These are phyloP conservation scores for Tricholoma bakamatsutake DNA, from an alignment of 768 basidiomycete genomes.

Conservation along the genomic window DNA sequence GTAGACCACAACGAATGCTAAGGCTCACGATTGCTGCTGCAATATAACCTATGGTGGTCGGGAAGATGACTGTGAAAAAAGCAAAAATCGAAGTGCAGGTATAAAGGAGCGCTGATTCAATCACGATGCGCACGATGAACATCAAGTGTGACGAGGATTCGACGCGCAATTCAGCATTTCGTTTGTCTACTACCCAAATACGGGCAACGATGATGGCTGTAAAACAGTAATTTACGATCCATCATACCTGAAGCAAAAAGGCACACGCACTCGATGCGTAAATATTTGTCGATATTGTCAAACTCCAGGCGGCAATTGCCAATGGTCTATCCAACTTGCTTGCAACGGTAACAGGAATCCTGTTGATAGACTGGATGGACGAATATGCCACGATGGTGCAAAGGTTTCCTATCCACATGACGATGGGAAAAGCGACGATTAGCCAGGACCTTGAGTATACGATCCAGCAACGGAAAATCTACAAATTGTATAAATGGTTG, in stretches of 20 bases:
- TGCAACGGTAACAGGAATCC: neutral
- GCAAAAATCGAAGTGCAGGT: neutral
- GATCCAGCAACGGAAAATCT: conserved; percentile 20
- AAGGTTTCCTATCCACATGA: conserved; percentile 10
- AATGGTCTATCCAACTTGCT: neutral
- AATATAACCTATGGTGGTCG: neutral
- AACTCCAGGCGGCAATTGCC: conserved; percentile 9
- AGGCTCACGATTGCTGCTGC: neutral
- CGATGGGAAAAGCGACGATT: conserved; percentile 9
- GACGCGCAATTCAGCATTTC: neutral
- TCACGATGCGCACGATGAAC: neutral
- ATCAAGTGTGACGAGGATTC: neutral
- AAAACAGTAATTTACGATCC: neutral
- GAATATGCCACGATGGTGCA: neutral
- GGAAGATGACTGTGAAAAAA: neutral
- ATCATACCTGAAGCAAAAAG: neutral
- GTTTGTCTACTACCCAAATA: neutral
- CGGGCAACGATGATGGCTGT: neutral
- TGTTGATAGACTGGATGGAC: neutral
- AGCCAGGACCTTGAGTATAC: conserved; percentile 10
- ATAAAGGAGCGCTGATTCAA: neutral
- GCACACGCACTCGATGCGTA: conserved; percentile 12
- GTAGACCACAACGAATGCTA: neutral
- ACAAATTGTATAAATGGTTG: neutral
- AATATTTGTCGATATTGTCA: conserved; percentile 12